Conservation (phyloP, 805 yeast species). For the Cyberlindnera euphorbiiphila region DNA sequence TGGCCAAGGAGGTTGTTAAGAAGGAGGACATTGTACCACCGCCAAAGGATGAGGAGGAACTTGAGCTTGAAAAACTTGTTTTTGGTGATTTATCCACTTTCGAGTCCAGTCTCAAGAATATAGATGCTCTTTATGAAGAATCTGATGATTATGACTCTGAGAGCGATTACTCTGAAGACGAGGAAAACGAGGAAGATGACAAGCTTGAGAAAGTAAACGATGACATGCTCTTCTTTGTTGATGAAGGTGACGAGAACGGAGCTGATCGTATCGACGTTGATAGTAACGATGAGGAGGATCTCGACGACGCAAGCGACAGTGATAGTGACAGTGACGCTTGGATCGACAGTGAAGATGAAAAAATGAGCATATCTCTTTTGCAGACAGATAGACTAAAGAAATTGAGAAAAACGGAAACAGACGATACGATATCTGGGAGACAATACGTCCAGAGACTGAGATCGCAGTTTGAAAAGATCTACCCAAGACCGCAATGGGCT, state of each 20-base stretch:
- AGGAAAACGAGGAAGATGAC: constrained; percentile 27
- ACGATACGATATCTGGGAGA: constrained; percentile 50
- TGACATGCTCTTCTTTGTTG: constrained; percentile 52
- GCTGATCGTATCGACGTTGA: constrained; percentile 16
- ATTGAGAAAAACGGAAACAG: constrained; percentile 58
- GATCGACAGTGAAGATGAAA: constrained; percentile 91
- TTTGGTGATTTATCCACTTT: constrained; percentile 85
- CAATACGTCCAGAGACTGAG: constrained; percentile 63
- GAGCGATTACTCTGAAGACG: constrained; percentile 29
- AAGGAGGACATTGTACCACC: constrained; percentile 34
- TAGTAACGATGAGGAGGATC: constrained; percentile 29
- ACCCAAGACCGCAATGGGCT: constrained; percentile 89
- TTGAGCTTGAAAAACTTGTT: constrained; percentile 72
- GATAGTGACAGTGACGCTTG: constrained; percentile 52
- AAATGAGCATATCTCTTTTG: constrained; percentile 53
- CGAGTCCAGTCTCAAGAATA: constrained; percentile 55
- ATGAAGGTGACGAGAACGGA: constrained; percentile 37
- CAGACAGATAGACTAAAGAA: constrained; percentile 62
- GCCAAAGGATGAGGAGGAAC: constrained; percentile 82
- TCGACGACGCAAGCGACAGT: constrained; percentile 32
- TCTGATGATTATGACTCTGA: constrained; percentile 41
- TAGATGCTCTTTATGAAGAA: constrained; percentile 48
- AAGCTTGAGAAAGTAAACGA: constrained; percentile 36
- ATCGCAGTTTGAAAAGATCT: constrained; percentile 65
- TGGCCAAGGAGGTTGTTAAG: constrained; percentile 5